phyloP scores from a whole-genome alignment of 805 yeast genomes.

The Candida broadrunensis region DNA sequence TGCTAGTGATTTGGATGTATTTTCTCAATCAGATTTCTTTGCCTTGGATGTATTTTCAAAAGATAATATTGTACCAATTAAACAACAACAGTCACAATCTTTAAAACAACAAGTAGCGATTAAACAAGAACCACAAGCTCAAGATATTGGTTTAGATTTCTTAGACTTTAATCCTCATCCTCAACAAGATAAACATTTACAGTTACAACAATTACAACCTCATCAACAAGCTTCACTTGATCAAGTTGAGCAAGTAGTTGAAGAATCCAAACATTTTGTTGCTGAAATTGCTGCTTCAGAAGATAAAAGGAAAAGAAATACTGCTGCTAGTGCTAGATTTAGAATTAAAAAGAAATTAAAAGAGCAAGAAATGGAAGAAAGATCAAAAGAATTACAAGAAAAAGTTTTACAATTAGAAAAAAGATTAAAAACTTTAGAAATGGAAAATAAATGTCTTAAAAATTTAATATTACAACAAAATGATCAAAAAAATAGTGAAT shows the following conservation, averaged over 20 bases:
- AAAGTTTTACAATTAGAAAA: conserved; percentile 63
- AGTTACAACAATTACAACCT: neutral
- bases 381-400: conserved; percentile 69
- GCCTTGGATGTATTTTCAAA: conserved; percentile 9
- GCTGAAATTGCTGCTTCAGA: conserved; percentile 36
- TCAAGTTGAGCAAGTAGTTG: neutral
- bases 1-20: conserved; percentile 34
- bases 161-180: neutral
- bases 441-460: conserved; percentile 86
- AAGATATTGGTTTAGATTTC: neutral
- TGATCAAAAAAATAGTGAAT: conserved; percentile 50
- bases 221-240: neutral
- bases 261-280: neutral
- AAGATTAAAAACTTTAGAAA: conserved; percentile 78
- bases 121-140: conserved; percentile 3
- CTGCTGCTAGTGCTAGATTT: conserved; percentile 94
- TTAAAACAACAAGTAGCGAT: neutral
- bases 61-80: conserved; percentile 9
- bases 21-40: conserved; percentile 21
- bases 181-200: too few relatives aligned
- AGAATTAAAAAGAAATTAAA: conserved; percentile 87
- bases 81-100: conserved; percentile 3
- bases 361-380: conserved; percentile 87
- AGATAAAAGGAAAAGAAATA: conserved; percentile 82
- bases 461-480: conserved; percentile 82